Evolutionary conservation across 2,329 filamentous ascomycete genomes (phyloP).

Genomic region (Cladosporium oxysporum): DNA sequence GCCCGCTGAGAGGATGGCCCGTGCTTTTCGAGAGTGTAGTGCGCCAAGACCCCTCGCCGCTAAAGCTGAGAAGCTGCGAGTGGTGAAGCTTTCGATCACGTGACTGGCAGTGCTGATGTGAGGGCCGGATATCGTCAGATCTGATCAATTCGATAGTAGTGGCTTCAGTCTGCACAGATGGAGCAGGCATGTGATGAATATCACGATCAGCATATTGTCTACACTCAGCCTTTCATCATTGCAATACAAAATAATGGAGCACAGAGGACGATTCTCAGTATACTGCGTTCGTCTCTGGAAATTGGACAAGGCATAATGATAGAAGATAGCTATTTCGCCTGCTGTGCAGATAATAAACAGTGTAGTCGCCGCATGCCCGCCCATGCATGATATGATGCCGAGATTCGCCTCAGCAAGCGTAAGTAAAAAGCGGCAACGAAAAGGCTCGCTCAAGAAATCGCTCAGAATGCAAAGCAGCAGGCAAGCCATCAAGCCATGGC

Average conservation of each 20-base stretch:
- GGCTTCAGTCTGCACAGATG: background rate
- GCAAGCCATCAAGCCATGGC: background rate
- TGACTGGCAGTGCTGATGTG: background rate
- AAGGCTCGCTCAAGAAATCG: slow-evolving; percentile 13
- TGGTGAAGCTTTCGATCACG: background rate
- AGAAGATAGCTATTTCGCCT: background rate
- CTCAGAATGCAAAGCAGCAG: background rate
- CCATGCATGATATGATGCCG: background rate
- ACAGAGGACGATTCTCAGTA: background rate
- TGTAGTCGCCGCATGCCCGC: slow-evolving; percentile 5
- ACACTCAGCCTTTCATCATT: background rate
- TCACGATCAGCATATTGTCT: background rate
- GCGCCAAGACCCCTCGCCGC: slow-evolving; percentile 3
- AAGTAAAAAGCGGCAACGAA: background rate
- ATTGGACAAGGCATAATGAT: background rate
- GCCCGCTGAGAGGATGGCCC: background rate
- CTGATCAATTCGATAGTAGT: background rate
- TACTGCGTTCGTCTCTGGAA: background rate
- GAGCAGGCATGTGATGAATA: background rate
- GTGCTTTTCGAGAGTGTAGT: slow-evolving; percentile 2
- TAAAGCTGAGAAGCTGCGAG: background rate
- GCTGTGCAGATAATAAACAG: background rate
- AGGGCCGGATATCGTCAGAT: background rate
- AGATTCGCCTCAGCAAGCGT: background rate
- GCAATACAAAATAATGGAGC: background rate